Evolutionary conservation across 306 rosid genomes (phyloP).

Genomic region (Fragaria nilgerrensis): DNA sequence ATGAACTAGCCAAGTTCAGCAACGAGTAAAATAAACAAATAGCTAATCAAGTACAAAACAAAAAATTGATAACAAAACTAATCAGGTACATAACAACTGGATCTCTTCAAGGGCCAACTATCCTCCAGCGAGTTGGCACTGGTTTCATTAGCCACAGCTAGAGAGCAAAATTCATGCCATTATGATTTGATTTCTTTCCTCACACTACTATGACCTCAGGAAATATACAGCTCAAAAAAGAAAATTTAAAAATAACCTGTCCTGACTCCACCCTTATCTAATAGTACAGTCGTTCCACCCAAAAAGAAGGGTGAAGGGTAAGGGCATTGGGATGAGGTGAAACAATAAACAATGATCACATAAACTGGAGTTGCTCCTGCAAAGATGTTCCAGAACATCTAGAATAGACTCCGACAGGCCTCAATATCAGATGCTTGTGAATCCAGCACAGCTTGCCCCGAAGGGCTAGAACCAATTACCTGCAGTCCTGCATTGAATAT

Average conservation of each 20-base stretch:
- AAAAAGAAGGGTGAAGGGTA: conserved; percentile 25
- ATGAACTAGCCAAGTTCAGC: conserved; percentile 50
- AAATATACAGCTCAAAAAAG: conserved; percentile 71
- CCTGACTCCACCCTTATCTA: conserved; percentile 58
- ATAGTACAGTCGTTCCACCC: conserved; percentile 49
- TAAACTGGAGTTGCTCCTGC: conserved; percentile 29
- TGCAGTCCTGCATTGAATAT: conserved; percentile 44
- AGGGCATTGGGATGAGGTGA: conserved; percentile 30
- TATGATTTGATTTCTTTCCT: conserved; percentile 56
- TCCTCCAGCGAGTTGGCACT: conserved; percentile 42
- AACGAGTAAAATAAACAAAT: conserved; percentile 22
- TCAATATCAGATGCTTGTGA: conserved; percentile 80
- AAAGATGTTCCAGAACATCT: conserved; percentile 24
- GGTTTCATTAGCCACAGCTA: conserved; percentile 34
- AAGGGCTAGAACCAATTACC: conserved; percentile 43
- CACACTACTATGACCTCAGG: conserved; percentile 64
- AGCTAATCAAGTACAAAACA: conserved; percentile 42
- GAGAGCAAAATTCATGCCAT: conserved; percentile 70
- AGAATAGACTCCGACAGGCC: conserved; percentile 60
- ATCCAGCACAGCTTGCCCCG: conserved; percentile 64
- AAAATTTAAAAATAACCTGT: conserved; percentile 42
- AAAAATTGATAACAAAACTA: conserved; percentile 39
- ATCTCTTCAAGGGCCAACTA: conserved; percentile 56
- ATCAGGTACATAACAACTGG: conserved; percentile 55
- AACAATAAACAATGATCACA: conserved; percentile 35